These are phyloP conservation scores for Metarhizium anisopliae DNA, from an alignment of 2,329 filamentous ascomycete genomes.

Conservation along the genomic window DNA sequence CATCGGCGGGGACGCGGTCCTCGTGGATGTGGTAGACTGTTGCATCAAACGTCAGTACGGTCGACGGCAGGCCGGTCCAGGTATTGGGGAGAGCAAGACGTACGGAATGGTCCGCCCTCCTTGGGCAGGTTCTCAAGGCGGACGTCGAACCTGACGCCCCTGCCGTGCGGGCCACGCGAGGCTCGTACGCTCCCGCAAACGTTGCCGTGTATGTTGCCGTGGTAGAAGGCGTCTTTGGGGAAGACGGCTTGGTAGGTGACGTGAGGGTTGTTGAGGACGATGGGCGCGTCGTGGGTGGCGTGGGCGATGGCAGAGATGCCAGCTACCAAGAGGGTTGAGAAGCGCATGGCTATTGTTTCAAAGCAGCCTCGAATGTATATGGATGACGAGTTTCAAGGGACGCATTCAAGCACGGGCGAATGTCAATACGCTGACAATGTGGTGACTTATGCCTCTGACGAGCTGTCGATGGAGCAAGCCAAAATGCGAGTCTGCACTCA, in stretches of 20 bases:
- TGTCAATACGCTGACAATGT: too few relatives aligned
- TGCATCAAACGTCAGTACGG: not conserved
- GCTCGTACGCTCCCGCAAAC: constrained; percentile 44
- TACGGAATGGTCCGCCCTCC: constrained; percentile 51
- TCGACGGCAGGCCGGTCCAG: not conserved
- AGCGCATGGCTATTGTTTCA: not conserved
- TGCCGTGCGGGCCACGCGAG: constrained; percentile 35
- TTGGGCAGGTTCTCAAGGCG: constrained; percentile 50
- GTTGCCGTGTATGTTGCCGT: constrained; percentile 31
- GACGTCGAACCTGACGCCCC: constrained; percentile 47
- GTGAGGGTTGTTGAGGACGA: constrained; percentile 47
- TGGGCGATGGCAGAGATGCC: constrained; percentile 19
- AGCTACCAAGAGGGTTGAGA: constrained; percentile 11
- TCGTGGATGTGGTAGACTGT: constrained; percentile 67
- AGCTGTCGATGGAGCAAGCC: too few relatives aligned
- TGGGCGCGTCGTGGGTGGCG: constrained; percentile 35
- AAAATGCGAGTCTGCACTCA: too few relatives aligned
- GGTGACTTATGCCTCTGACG: too few relatives aligned
- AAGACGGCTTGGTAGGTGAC: constrained; percentile 47
- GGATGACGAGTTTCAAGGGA: not conserved
- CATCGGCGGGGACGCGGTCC: constrained; percentile 50
- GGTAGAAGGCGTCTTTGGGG: constrained; percentile 43
- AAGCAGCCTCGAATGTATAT: too few relatives aligned
- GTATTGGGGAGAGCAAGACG: constrained; percentile 16
- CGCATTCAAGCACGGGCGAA: not conserved